A percentile compares a stretch with the other conserved stretches of the same genome.
These are phyloP conservation scores for Crassisporium funariophilum DNA, from an alignment of 768 basidiomycete species.

Conservation along the genomic window DNA sequence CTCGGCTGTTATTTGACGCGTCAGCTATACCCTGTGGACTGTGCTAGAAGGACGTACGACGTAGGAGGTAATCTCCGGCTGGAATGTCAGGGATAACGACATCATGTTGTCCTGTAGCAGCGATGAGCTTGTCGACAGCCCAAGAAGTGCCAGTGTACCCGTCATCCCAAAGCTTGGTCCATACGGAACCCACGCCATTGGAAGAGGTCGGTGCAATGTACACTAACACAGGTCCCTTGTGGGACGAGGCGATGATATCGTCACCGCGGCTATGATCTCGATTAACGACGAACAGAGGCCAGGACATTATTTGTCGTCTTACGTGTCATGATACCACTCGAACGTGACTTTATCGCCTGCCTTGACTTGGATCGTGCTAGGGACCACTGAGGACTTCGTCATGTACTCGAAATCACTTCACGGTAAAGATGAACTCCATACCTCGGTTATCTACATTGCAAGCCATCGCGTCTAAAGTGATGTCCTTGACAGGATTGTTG, in stretches of 20 bases:
- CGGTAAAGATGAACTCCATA: constrained; percentile 4
- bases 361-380: constrained; percentile 29
- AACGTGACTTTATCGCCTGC: constrained; percentile 35
- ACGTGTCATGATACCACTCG: constrained; percentile 38
- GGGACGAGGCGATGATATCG: constrained; percentile 38
- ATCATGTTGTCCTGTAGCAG: constrained; percentile 32
- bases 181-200: constrained; percentile 30
- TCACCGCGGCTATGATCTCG: constrained; percentile 29
- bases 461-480: constrained; percentile 29
- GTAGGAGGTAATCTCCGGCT: constrained; percentile 36
- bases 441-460: constrained; percentile 37
- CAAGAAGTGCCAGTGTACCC: constrained; percentile 26
- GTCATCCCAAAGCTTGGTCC: constrained; percentile 37
- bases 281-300: neutral
- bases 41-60: constrained; percentile 22
- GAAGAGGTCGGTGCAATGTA: constrained; percentile 33
- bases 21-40: constrained; percentile 9
- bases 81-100: constrained; percentile 35
- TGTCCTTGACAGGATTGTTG: constrained; percentile 38
- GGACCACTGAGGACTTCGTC: constrained; percentile 21
- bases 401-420: neutral
- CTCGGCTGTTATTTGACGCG: constrained; percentile 39
- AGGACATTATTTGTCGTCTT: neutral
- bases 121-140: constrained; percentile 35
- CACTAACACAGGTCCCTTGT: constrained; percentile 37